Evolutionary conservation across 192 early-diverging fungal species (phyloP), one percentile per base, ranked within the genome.

Genomic region (Neocallimastix lanati): DNA sequence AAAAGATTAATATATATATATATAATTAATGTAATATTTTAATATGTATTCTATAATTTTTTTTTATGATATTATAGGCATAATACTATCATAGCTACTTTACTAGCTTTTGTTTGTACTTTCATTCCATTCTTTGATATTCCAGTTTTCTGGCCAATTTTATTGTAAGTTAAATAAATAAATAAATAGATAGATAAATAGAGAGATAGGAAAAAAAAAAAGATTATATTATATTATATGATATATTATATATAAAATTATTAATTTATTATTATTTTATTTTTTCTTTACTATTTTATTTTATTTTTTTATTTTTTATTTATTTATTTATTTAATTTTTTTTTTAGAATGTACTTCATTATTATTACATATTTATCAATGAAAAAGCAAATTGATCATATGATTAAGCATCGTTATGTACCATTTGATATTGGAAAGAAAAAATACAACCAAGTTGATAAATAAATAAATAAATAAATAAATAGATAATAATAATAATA

Each of bases 131-230:
- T 93, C 77, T 92, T 98, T 82, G 96, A 99, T 82, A 90, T 99
- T 76, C 98, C 98, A 18, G 98, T 99, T 9, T 99, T 95, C 86
- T 99, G 98, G 98, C 98, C 98, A 5, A 98, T 98, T 82, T 89
- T 98, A 30, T 85, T 98, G 85, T 78, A 28, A 33, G 30, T 11
- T 33, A 33, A 6, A 33, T 33, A 33, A 6, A 33, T 33, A 33
- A 33, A 33, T n/a, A n/a, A n/a, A n/a, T n/a, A n/a, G n/a, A n/a
- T n/a, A n/a, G n/a, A n/a, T n/a, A n/a, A n/a, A n/a, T n/a, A n/a
- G n/a, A n/a, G n/a, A n/a, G n/a, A n/a, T n/a, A n/a, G n/a, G n/a
- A n/a, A n/a, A n/a, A n/a, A n/a, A n/a, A n/a, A n/a, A n/a, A n/a
- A n/a, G n/a, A n/a, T n/a, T n/a, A n/a, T n/a, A n/a, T n/a, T n/a